These are phyloP conservation scores for Colletotrichum sp. DNA, from an alignment of 2,329 filamentous ascomycete species.

Conservation along the genomic window DNA sequence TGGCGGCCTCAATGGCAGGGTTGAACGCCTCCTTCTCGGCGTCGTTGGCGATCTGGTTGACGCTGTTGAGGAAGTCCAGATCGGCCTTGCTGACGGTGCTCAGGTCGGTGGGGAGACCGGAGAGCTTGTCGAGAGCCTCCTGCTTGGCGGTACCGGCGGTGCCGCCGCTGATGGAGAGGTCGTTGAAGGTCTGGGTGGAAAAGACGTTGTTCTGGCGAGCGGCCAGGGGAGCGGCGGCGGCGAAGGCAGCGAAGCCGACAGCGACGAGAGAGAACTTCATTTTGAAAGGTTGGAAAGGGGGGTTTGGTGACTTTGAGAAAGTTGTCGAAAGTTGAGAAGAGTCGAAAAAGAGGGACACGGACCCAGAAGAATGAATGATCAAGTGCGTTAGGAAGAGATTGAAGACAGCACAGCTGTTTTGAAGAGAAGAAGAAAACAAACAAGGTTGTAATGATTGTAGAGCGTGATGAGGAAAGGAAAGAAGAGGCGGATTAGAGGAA, in stretches of 20 bases:
- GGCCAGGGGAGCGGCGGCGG: constrained; percentile 31
- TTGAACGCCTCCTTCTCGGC: constrained; percentile 61
- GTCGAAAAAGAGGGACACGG: constrained; percentile 16
- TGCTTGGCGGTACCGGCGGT: constrained; percentile 48
- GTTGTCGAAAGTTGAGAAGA: background rate
- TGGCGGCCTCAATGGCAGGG: constrained; percentile 53
- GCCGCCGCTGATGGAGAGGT: constrained; percentile 52
- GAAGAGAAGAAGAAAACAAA: constrained; percentile 9
- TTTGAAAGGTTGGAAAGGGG: constrained; percentile 6
- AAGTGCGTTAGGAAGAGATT: constrained; percentile 15
- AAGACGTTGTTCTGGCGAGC: constrained; percentile 32
- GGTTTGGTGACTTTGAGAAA: background rate
- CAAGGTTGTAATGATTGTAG: constrained; percentile 16
- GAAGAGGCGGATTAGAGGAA: background rate
- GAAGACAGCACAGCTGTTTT: constrained; percentile 21
- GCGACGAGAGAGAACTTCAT: constrained; percentile 40
- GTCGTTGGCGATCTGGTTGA: constrained; percentile 57
- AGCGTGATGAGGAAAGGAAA: constrained; percentile 10
- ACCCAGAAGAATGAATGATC: constrained; percentile 18
- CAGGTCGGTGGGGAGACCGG: constrained; percentile 42
- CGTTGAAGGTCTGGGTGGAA: constrained; percentile 41
- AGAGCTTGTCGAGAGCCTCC: constrained; percentile 45
- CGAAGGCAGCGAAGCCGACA: constrained; percentile 29
- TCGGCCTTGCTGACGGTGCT: constrained; percentile 50
- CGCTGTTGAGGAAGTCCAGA: constrained; percentile 52